Evolutionary conservation across 1,139 yeast species (phyloP), one percentile per base, ranked within the genome.

Genomic region (Diutina rugosa): DNA sequence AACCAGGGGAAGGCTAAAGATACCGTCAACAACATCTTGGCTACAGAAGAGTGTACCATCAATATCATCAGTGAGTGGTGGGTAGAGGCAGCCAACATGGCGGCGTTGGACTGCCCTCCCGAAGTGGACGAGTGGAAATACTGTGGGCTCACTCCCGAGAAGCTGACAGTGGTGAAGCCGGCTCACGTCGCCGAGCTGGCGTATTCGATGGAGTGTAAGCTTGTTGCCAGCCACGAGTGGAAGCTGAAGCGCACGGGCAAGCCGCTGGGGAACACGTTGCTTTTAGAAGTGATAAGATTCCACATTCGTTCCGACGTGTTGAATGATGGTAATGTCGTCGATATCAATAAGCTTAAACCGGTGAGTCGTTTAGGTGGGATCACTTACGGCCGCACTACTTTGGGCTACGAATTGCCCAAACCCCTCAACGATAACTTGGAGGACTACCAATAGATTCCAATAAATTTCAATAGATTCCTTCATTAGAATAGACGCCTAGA

Each of bases 61-160:
- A 82, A 78, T 64, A 74, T 83, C 56, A 74, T 83, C 46, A 74
- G 82, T 54, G 88, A 83, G 65, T 82, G 85, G 85, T 80, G 81
- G 62, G 69, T 78, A 35, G 88, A 83, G 59, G 87, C 87, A 18
- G 85, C 86, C 14, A 81, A 83, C 63, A 76, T 66, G 60, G 67
- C 80, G n/a, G 68, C 78, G 18, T 71, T 71, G 30, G 67, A 75
- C 60, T 75, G 82, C 2, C 87, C 87, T 0, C 56, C 63, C 0
- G 79, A 69, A 1, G 72, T 77, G 16, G 79, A 78, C 59, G 88
- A 83, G 63, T 82, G 84, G 82, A 69, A 74, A 57, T 66, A 81
- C 51, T 63, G 78, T 14, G 87, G 87, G 0, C 69, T 83, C 58
- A 81, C 86, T 1, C 80, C 80, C 2, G 61, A 67, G 7, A 62